phyloP scores from a whole-genome alignment of 2,329 filamentous ascomycete species.

The Aureobasidium subglaciale region DNA sequence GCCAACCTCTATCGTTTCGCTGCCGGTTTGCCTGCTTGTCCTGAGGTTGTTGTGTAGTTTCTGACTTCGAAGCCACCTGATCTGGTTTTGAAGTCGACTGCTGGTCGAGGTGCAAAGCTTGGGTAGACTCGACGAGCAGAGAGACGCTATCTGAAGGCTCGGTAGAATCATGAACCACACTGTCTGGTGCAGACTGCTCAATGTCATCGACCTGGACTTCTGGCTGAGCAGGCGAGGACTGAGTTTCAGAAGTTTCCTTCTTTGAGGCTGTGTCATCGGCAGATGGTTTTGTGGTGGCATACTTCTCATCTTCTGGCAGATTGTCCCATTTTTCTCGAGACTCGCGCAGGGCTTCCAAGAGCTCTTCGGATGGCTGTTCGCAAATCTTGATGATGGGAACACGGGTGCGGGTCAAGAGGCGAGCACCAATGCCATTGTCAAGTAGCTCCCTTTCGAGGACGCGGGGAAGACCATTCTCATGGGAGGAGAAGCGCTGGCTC shows the following conservation, averaged over 20 bases:
- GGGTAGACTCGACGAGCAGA: neutral
- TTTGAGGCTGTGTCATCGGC: constrained; percentile 12
- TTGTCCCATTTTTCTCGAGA: constrained; percentile 67
- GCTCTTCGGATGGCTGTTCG: constrained; percentile 55
- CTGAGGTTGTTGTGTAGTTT: neutral
- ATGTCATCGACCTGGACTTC: neutral
- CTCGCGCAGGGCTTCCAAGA: constrained; percentile 55
- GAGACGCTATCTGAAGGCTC: neutral
- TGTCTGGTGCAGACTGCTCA: neutral
- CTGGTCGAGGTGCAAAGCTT: constrained; percentile 4
- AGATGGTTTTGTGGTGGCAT: constrained; percentile 20
- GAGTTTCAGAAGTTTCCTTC: neutral
- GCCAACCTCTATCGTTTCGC: constrained; percentile 29
- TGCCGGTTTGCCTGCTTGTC: constrained; percentile 12
- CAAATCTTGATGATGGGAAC: constrained; percentile 87
- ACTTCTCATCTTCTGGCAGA: constrained; percentile 40
- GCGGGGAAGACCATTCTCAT: constrained; percentile 56
- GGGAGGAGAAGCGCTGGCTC: constrained; percentile 30
- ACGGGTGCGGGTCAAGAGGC: constrained; percentile 68
- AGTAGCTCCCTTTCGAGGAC: constrained; percentile 69
- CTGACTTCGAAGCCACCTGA: neutral
- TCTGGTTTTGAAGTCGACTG: neutral
- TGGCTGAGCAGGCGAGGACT: neutral
- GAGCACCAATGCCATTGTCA: constrained; percentile 64
- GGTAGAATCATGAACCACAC: neutral